Evolutionary conservation across 73 alveolate species (phyloP).

Genomic region (Uronychia setigera): DNA sequence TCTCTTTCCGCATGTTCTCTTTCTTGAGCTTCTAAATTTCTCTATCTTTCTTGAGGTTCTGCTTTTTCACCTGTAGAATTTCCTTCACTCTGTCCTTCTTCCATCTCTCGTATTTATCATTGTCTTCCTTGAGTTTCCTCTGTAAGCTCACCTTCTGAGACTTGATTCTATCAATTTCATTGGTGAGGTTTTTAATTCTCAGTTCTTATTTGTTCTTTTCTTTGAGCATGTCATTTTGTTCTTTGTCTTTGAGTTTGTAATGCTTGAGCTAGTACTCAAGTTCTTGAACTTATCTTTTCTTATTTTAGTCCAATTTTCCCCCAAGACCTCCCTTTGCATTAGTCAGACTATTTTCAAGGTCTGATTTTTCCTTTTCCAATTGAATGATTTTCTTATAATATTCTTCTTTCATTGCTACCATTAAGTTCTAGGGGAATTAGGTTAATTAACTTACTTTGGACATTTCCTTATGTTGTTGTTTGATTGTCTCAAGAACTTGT

Average conservation of each 20-base stretch:
- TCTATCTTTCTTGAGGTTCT: conserved; percentile 68
- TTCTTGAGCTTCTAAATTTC: conserved; percentile 62
- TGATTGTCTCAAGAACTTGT: conserved; percentile 46
- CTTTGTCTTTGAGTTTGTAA: conserved; percentile 69
- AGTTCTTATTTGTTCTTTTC: conserved; percentile 49
- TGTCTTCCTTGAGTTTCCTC: conserved; percentile 72
- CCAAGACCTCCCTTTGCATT: conserved; percentile 40
- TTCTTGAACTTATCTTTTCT: conserved; percentile 66
- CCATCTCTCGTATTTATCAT: conserved; percentile 66
- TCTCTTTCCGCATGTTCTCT: conserved; percentile 65
- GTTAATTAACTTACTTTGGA: not conserved
- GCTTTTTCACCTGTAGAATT: conserved; percentile 55
- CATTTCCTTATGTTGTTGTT: conserved; percentile 48
- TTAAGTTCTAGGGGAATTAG: conserved; percentile 24
- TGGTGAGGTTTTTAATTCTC: conserved; percentile 50
- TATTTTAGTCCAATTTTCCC: conserved; percentile 43
- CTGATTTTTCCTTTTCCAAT: conserved; percentile 58
- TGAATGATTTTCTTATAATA: conserved; percentile 62
- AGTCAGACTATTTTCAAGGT: no score
- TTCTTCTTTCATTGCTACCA: conserved; percentile 67
- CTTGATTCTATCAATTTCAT: conserved; percentile 70
- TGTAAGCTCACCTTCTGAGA: conserved; percentile 54
- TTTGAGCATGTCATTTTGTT: conserved; percentile 42
- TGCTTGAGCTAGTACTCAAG: conserved; percentile 67
- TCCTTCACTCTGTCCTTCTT: conserved; percentile 66